Evolutionary conservation across 208 protist genomes (phyloP), one percentile per base, ranked within the genome.

Genomic region (Phytomonas sp.): DNA sequence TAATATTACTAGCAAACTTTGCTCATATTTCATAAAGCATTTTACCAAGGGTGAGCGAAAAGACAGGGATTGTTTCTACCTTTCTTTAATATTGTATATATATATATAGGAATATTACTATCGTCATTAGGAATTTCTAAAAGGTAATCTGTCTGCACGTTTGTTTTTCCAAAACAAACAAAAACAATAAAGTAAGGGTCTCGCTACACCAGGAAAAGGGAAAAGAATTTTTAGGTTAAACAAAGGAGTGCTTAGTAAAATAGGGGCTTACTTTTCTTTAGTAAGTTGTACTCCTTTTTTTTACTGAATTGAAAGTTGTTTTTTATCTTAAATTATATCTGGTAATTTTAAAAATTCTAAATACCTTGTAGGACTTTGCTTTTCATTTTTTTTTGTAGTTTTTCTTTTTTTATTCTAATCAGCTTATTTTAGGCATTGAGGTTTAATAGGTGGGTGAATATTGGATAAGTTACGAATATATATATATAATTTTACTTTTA

Each of bases 71-170:
- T 56, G 45, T 4, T 56, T 56, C 45, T 56, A 56, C 8, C 26
- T 52, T 63, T 64, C 40, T 71, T 71, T 67, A 66, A 32, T 49
- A 29, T 42, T 67, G 12, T 26, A n/a, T 19, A 10, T 11, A 70
- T 7, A 63, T 29, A 66, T 66, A 31, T 7, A 36, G 10, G 19
- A 60, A 49, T 4, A 14, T 0, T 1, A 71, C n/a, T 34, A 31
- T 64, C 30, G 32, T 33, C 30, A 40, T 63, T n/a, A 37, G 19
- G 34, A 65, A 32, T 34, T 71, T 60, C 14, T 69, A n/a, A 26
- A 34, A 26, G n/a, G 36, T 31, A 69, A 69, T 60, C 19, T 29
- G 8, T 60, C 0, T 14, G 65, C 6, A 36, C 19, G 31, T 36
- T 32, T 68, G 29, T 66, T 32, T 70, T 49, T 26, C 14, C 12